Percentiles rank a stretch among this genome's conserved stretches.
These are phyloP conservation scores for Tylopilus cervinicoccineus DNA, from an alignment of 768 basidiomycete species.

Conservation along the genomic window DNA sequence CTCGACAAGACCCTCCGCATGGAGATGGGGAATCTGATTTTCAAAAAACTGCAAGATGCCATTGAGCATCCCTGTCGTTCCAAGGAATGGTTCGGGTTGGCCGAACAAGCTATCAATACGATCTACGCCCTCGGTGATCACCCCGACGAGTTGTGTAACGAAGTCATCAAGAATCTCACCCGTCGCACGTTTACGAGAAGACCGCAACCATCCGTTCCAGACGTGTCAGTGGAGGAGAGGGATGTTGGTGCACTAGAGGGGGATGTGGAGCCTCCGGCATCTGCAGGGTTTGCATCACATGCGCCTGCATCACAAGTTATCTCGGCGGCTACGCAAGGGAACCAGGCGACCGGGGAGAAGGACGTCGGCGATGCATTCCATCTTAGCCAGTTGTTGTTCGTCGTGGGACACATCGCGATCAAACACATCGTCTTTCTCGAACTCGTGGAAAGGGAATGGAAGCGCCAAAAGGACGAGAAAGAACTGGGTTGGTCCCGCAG, in stretches of 20 bases:
- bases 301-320: constrained; percentile 19
- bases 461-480: constrained; percentile 90
- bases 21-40: constrained; percentile 84
- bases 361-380: constrained; percentile 81
- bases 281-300: constrained; percentile 17
- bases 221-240: constrained; percentile 20
- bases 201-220: constrained; percentile 11
- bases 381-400: constrained; percentile 90
- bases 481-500: constrained; percentile 54
- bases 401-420: constrained; percentile 95
- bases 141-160: constrained; percentile 79
- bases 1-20: constrained; percentile 81
- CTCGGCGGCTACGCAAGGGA: constrained; percentile 4
- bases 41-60: constrained; percentile 76
- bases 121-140: constrained; percentile 93
- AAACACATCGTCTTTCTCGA: constrained; percentile 98
- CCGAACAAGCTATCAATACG: constrained; percentile 95
- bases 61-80: constrained; percentile 77
- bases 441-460: constrained; percentile 93
- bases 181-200: constrained; percentile 55
- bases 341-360: constrained; percentile 28
- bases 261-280: constrained; percentile 30
- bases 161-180: constrained; percentile 81
- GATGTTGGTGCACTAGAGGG: constrained; percentile 54
- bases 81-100: constrained; percentile 95